Conservation (phyloP, 257 asterid genomes). For the Osmanthus fragrans region DNA sequence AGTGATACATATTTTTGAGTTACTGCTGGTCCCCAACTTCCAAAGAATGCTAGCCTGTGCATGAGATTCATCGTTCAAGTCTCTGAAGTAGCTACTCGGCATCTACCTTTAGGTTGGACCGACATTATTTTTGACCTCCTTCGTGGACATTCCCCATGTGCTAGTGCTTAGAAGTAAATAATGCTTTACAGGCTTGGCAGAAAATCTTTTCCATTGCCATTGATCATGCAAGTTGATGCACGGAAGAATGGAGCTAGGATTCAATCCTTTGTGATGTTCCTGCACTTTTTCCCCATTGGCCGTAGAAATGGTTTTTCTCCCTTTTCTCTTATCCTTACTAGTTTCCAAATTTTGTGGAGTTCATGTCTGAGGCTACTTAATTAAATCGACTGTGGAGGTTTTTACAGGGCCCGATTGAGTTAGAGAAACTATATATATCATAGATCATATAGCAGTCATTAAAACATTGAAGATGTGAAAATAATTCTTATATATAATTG, state of each 20-base stretch:
- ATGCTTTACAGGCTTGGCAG: conserved; percentile 3
- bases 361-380: not conserved
- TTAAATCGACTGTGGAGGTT: not conserved
- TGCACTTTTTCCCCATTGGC: conserved; percentile 21
- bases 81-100: conserved; percentile 34
- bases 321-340: not conserved
- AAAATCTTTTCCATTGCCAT: conserved; percentile 6
- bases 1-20: conserved; percentile 12
- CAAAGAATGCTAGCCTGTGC: conserved; percentile 26
- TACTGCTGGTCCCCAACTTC: conserved; percentile 16
- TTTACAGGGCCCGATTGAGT: not conserved
- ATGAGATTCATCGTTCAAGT: conserved; percentile 17
- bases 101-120: conserved; percentile 33
- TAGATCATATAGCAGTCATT: not conserved
- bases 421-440: not conserved
- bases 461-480: not conserved
- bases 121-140: conserved; percentile 39
- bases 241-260: conserved; percentile 15
- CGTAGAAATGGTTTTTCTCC: conserved; percentile 25
- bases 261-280: conserved; percentile 16
- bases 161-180: conserved; percentile 8
- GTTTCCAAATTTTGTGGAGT: not conserved
- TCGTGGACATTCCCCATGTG: conserved; percentile 9
- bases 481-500: not conserved
- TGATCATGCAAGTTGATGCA: conserved; percentile 15